Base-by-base conservation (phyloP, 192 early-diverging fungal genomes). In the Rhizoclosmatium globosum region DNA sequence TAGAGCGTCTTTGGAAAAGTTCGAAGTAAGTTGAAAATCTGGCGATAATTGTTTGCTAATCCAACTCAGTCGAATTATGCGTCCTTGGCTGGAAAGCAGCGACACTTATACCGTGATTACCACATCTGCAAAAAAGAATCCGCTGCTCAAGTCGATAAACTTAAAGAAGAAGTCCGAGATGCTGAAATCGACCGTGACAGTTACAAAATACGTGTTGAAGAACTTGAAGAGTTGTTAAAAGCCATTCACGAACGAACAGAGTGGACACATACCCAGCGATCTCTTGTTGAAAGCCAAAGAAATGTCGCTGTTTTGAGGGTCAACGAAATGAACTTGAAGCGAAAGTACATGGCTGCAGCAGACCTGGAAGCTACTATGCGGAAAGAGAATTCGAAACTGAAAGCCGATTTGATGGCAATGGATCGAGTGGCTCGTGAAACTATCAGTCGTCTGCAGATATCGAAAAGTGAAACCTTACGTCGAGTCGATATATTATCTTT, bases 261-360 rank as follows among this genome's bases (percentile, higher is more conserved):
- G 38, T 61, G 21, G 42, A 84, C 89, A 46, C 62, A 81, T 13
- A 11, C 87, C 9, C 48, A 77, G 50, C 50, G 64, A 42, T 47
- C 46, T 19, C 68, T 84, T 6, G 65, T 89, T 6, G 84, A 86
- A 43, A 65, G 61, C 6, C 85, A 87, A 71, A 50, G 88, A 53
- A 73, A 66, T 65, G 45, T 78, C 19, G 70, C 82, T 3, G 83
- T 89, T 7, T 23, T 86, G 42, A 59, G 78, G 45, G 83, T 87
- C 4, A 87, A 86, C 53, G 87, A 89, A 74, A 71, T 77, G 46
- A 58, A 53, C 21, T 48, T 86, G n/a, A 79, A 44, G 39, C 79
- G 88, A 48, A 75, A 81, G 48, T 77, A 79, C 59, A 3, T 75
- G 48, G 83, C 87, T 3, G 43, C 82, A 31, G 48, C 66, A 17